phyloP scores from a whole-genome alignment of 176 grass and related monocot species.

The Raddia distichophylla region DNA sequence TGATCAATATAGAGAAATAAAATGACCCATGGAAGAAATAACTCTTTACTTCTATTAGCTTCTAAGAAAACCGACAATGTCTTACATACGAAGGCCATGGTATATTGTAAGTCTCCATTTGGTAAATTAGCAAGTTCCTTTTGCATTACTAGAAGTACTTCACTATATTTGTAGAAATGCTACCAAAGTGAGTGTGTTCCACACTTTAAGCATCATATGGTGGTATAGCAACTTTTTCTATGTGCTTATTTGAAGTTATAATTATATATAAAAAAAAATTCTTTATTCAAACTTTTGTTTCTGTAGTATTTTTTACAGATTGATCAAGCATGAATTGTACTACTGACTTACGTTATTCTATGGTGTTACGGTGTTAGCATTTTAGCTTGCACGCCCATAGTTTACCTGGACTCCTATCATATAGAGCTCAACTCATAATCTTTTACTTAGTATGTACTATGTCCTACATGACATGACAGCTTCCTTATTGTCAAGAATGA shows the following conservation, averaged over 20 bases:
- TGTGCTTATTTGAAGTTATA: not conserved
- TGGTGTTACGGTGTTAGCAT: not conserved
- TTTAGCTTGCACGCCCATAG: not conserved
- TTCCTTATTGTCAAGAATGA: not conserved
- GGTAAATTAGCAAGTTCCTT: not conserved
- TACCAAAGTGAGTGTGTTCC: not conserved
- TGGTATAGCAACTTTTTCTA: not conserved
- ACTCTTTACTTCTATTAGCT: not conserved
- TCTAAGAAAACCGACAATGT: not conserved
- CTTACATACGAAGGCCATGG: not conserved
- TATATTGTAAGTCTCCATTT: not conserved
- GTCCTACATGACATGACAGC: not conserved
- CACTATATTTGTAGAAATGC: not conserved
- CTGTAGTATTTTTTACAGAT: not conserved
- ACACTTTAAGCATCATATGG: not conserved
- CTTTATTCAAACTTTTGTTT: not conserved
- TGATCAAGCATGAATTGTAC: not conserved
- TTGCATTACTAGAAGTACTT: not conserved
- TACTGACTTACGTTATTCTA: not conserved
- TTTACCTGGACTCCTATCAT: not conserved
- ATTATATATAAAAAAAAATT: not conserved
- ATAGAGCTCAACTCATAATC: not conserved
- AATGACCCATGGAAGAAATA: not conserved
- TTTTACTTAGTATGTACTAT: not conserved
- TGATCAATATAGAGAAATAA: not conserved